Percentiles rank a stretch among this genome's conserved stretches.
Evolutionary conservation across 768 basidiomycete genomes (phyloP).

Genomic region (Nidularia sp.): DNA sequence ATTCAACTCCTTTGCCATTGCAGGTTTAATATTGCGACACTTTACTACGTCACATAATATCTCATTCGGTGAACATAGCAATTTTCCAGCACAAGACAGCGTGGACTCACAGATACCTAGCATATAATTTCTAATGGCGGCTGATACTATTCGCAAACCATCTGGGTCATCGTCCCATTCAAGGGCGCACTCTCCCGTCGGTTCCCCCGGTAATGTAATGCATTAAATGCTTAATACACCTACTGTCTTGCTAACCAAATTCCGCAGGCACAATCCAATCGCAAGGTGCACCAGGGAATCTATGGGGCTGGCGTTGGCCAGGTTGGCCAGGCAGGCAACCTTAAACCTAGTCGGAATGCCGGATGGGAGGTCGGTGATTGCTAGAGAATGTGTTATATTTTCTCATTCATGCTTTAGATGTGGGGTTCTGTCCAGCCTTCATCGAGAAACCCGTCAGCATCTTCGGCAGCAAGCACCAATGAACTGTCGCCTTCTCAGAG

Average conservation of each 20-base stretch:
- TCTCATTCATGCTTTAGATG: slow-evolving; percentile 37
- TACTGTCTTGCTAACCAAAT: not conserved
- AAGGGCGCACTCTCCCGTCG: slow-evolving; percentile 55
- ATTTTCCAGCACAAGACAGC: no score
- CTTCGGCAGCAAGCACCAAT: slow-evolving; percentile 50
- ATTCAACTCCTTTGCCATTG: not conserved
- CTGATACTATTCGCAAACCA: slow-evolving; percentile 56
- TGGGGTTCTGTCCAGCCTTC: slow-evolving; percentile 46
- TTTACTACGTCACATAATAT: not conserved
- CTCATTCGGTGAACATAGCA: not conserved
- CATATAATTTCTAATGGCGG: slow-evolving; percentile 27
- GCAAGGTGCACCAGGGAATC: slow-evolving; percentile 36
- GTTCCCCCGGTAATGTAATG: slow-evolving; percentile 53
- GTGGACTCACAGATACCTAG: slow-evolving; percentile 1
- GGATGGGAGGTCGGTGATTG: slow-evolving; percentile 60
- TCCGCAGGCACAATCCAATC: slow-evolving; percentile 34
- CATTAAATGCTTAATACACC: no score
- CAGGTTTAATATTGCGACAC: not conserved
- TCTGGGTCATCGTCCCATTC: slow-evolving; percentile 70
- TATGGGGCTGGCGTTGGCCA: slow-evolving; percentile 47
- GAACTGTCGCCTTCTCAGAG: slow-evolving; percentile 42
- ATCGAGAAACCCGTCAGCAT: slow-evolving; percentile 57
- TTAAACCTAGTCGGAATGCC: slow-evolving; percentile 47
- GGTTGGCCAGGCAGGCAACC: slow-evolving; percentile 31
- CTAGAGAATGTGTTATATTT: not conserved